Conservation (phyloP, 306 rosid genomes). For the Cicer pinnatifidum region DNA sequence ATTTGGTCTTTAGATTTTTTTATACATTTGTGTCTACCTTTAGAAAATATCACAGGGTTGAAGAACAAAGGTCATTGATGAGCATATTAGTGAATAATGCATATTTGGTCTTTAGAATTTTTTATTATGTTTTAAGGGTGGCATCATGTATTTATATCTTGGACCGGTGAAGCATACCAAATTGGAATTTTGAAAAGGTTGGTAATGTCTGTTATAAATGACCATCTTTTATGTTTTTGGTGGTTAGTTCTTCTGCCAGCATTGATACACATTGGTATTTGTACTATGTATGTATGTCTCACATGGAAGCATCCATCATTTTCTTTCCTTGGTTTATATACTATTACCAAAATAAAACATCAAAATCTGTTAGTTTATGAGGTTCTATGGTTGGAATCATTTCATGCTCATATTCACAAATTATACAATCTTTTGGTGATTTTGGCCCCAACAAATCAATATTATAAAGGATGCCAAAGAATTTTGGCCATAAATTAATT, state of each 20-base stretch:
- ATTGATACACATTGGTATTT: not conserved
- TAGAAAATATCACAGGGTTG: conserved; percentile 25
- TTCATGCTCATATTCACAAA: not conserved
- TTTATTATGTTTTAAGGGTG: not conserved
- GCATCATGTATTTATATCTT: conserved; percentile 26
- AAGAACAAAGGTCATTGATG: not conserved
- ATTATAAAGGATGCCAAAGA: too few species aligned
- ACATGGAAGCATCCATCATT: not conserved
- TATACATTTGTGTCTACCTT: not conserved
- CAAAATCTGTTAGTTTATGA: not conserved
- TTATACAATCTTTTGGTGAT: too few species aligned
- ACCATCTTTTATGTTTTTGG: conserved; percentile 15
- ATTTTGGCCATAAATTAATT: too few species aligned
- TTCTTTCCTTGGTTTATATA: conserved; percentile 15
- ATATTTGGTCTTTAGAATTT: not conserved
- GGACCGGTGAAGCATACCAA: not conserved
- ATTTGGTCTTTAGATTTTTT: not conserved
- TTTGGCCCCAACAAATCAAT: too few species aligned
- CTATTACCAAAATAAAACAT: not conserved
- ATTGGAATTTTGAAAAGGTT: conserved; percentile 41
- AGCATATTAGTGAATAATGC: conserved; percentile 13
- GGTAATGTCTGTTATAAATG: not conserved
- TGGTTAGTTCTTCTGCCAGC: not conserved
- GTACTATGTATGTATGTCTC: not conserved
- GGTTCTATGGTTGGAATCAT: conserved; percentile 4